phyloP scores from a whole-genome alignment of 2,329 filamentous ascomycete genomes.

The Elsinoe perseae region DNA sequence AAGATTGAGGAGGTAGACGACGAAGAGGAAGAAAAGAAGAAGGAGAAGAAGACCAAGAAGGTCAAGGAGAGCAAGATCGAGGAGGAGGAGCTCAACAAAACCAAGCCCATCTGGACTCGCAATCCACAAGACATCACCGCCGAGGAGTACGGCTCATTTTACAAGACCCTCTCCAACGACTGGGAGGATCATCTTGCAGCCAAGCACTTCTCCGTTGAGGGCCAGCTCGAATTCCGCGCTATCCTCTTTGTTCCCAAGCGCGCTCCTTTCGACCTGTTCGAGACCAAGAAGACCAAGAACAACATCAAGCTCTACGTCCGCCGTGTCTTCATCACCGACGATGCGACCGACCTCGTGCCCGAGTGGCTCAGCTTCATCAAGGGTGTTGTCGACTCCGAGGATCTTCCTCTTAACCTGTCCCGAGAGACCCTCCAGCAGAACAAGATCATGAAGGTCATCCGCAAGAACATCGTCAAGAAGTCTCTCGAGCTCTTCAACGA shows the following conservation, averaged over 20 bases:
- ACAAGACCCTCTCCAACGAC: constrained; percentile 99
- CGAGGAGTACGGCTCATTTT: constrained; percentile 98
- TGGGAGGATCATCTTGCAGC: constrained; percentile 99
- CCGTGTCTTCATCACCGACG: constrained; percentile 99
- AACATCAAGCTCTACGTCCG: constrained; percentile 99
- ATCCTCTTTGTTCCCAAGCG: constrained; percentile 99
- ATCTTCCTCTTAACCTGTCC: constrained; percentile 97
- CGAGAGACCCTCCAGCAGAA: constrained; percentile 99
- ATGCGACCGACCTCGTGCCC: constrained; percentile 96
- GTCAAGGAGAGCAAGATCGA: constrained; percentile 97
- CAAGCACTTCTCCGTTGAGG: constrained; percentile 99
- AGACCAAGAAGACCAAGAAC: constrained; percentile 99
- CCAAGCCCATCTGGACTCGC: constrained; percentile 99
- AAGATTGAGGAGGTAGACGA: constrained; percentile 75
- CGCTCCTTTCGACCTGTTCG: constrained; percentile 97
- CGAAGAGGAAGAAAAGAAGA: constrained; percentile 73
- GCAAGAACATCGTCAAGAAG: constrained; percentile 99
- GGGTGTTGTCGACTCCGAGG: constrained; percentile 99
- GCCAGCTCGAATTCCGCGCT: constrained; percentile 99
- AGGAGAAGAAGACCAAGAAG: constrained; percentile 98
- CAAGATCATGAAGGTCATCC: constrained; percentile 99
- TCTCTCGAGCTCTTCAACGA: constrained; percentile 98
- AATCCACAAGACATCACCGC: constrained; percentile 91
- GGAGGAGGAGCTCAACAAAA: constrained; percentile 99
- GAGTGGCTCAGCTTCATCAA: constrained; percentile 99